Base-by-base conservation (phyloP, 2,329 filamentous ascomycete genomes). In the Penicillium digitatum region DNA sequence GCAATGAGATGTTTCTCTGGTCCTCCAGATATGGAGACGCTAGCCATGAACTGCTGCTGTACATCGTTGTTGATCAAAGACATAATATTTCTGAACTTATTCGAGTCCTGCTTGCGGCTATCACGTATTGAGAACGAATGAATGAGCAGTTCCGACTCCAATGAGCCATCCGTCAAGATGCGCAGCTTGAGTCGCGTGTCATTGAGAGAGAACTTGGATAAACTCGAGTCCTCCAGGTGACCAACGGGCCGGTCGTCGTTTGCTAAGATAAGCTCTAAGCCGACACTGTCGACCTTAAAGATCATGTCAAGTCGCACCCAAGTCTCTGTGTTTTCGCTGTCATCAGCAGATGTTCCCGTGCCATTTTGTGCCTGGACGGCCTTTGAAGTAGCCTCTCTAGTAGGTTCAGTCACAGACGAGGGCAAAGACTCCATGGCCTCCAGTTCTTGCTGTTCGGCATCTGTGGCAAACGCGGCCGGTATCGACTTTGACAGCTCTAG, bases 71-170 rank as follows among this genome's bases (percentile, higher is more conserved):
- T 97, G 67, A 92, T 91, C 52, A 95, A 87, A 1, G 92, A 92
- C 94, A 99, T 97, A 75, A 99, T 96, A 72, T 93, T 95, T 48
- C 91, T 86, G 80, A 95, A 99, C 69, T 95, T 96, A 78, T 96
- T 99, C 5, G 87, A 89, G 65, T 95, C 92, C 51, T 85, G 83
- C 5, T 85, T 86, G n/a, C 95, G 87, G 60, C 88, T 96, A 71
- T 99, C 94, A 53, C 89, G 84, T 61, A 97, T 96, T 0, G 91
- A 96, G 71, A 99, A 96, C 0, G 93, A 94, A 56, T 94, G 88
- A 16, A 99, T 91, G 34, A 96, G 81, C 7, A 99, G 82, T 69
- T 99, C 95, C 2, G 92, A 91, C 71, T 99, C 94, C 38, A 99
- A 75, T 0, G 92, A 92, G 7, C 88, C 87, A 71, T 99, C 93